Percentiles rank a stretch among this genome's conserved stretches.
Conservation (phyloP, 1,284 basidiomycete species). For the Erythrobasidium hasegawianum region DNA sequence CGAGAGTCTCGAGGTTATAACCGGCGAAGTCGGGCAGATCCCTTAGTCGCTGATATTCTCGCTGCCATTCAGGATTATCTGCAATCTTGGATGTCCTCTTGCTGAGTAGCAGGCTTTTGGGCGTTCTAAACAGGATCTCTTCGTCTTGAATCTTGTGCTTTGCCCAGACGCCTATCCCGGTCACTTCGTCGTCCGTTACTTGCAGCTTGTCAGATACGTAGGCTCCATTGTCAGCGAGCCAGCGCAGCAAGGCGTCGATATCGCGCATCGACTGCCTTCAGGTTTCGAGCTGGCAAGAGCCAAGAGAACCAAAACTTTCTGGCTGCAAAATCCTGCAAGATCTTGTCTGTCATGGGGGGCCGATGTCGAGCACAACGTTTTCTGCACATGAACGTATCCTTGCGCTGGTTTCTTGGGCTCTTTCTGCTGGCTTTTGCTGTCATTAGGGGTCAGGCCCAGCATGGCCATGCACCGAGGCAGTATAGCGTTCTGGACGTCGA, state of each 20-base stretch:
- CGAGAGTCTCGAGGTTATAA: constrained; percentile 5
- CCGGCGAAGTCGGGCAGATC: background rate
- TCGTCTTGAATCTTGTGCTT: background rate
- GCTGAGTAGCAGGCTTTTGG: constrained; percentile 21
- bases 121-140: constrained; percentile 21
- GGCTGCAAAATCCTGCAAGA: no score
- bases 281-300: background rate
- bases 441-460: background rate
- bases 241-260: background rate
- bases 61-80: background rate
- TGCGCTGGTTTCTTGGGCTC: no score
- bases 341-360: no score
- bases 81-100: constrained; percentile 6
- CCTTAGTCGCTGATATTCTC: constrained; percentile 2
- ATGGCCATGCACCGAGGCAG: background rate
- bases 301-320: no score
- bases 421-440: no score
- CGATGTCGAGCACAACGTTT: no score
- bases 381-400: no score
- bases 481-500: constrained; percentile 34
- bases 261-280: background rate
- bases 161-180: constrained; percentile 22
- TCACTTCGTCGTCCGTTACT: background rate
- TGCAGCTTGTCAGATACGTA: constrained; percentile 12
- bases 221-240: constrained; percentile 13